Evolutionary conservation across 192 early-diverging fungal species (phyloP), one percentile per base, ranked within the genome.

Genomic region (Backusella tarrabulga): DNA sequence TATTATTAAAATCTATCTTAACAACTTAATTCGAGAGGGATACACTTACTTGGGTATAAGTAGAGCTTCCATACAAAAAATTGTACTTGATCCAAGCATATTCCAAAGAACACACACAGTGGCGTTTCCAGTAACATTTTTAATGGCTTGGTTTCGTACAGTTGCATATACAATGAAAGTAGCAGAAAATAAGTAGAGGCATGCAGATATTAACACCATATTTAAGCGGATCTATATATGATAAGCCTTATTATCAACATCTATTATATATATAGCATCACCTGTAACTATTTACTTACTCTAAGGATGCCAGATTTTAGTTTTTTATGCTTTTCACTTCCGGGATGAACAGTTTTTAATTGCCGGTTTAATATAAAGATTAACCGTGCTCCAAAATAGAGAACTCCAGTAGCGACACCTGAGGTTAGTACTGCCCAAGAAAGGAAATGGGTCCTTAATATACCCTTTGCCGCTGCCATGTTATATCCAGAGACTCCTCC

Each of bases 301-400:
- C 76, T 76, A 17, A 80, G 38, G 34, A 80, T 72, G 32, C 79
- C 75, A 19, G 52, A 32, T 34, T 73, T 72, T 60, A 80, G 41
- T 29, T 70, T 76, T 14, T 41, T 68, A 42, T 68, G 68, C 4
- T 71, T 71, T 17, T 71, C 74, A 38, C 71, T 69, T n/a, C 70
- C 26, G 26, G 40, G 17, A 15, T 41, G 41, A 12, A 80, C 67
- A 19, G 38, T 60, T 14, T 19, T 40, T 6, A 80, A 12, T 19
- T 80, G 74, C 7, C 56, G 36, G 19, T 67, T 76, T 35, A 80
- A 54, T 34, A 73, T 72, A 4, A 9, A 5, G n/a, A 76, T 34
- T 21, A 80, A 23, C 1, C 75, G 71, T 2, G 41, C n/a, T 40
- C 79, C 79, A 34, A 70, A 70, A 71, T 36, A 69, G 11, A 80